Base-by-base conservation (phyloP, 345 rosid genomes). In the Brassica incana region DNA sequence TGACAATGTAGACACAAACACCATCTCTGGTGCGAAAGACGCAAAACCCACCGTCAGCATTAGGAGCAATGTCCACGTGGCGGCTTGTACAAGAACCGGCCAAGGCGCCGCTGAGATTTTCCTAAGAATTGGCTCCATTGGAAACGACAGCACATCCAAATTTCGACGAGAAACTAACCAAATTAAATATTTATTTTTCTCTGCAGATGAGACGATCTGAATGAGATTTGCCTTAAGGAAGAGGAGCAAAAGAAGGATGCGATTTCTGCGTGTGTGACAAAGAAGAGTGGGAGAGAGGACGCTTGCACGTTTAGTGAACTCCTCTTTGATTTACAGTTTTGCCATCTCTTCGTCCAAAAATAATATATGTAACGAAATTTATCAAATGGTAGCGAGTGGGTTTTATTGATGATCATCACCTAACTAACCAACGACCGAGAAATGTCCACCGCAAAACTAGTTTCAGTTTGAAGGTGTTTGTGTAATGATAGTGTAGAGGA, bases 261-360 rank as follows among this genome's bases (percentile, higher is more conserved):
- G 61, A 6, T 45, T 65, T 36, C 15, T 64, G 63, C 58, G 62
- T 63, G 58, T 52, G 20, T 32, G 62, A 20, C 1, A 8, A 75
- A 48, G 52, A 43, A 69, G 80, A 63, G 73, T 72, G 69, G 82
- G 77, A 66, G 77, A 73, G 77, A 66, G 58, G 77, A n/a, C 63
- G 43, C 64, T 73, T 60, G 18, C 78, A 79, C 78, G 78, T 79
- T 79, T 67, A 36, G 62, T 30, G 18, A 79, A 45, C 65, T 43
- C 2, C 35, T 25, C 16, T 6, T 20, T 4, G 20, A 9, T 0
- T 36, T 36, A 66, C 70, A 27, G 8, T 9, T 36, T 38, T 66
- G 30, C 52, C 66, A 27, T 25, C 16, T 8, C 30, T 20, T 20
- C 0, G 2, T 2, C 52, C 2, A 20, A 27, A 18, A 6, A 16